These are phyloP conservation scores for Hondaea fermentalgiana DNA, from an alignment of 108 stramenopile genomes.

Conservation along the genomic window DNA sequence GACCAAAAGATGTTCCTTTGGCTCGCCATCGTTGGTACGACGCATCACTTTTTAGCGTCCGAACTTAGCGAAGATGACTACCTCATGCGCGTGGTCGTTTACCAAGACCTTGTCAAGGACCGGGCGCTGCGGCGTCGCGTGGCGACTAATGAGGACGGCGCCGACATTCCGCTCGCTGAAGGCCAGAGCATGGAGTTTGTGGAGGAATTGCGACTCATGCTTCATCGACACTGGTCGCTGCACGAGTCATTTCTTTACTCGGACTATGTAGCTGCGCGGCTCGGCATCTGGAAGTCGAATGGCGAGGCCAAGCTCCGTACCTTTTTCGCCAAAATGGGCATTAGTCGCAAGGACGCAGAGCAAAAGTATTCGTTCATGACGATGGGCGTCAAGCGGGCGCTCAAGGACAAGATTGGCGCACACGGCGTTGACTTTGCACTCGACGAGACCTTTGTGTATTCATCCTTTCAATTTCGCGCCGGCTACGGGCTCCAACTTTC, in stretches of 20 bases:
- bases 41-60: neutral
- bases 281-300: neutral
- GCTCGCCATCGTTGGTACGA: neutral
- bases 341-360: neutral
- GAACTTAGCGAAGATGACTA: neutral
- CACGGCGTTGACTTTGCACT: neutral
- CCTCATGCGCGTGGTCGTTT: neutral
- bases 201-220: neutral
- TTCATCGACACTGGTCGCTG: neutral
- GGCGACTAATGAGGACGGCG: neutral
- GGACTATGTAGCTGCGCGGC: neutral
- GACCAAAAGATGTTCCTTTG: neutral
- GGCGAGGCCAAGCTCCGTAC: constrained; percentile 12
- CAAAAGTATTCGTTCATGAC: constrained; percentile 12
- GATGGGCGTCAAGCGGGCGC: neutral
- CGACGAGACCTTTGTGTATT: neutral
- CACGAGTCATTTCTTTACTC: constrained; percentile 8
- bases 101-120: neutral
- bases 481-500: neutral
- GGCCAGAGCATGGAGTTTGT: neutral
- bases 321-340: constrained; percentile 12
- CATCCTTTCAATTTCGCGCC: neutral
- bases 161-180: neutral
- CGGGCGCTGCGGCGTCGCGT: neutral
- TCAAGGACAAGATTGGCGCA: neutral